Evolutionary conservation across 495 filamentous ascomycete species (phyloP).

Genomic region (Xanthoparmelia taractica): DNA sequence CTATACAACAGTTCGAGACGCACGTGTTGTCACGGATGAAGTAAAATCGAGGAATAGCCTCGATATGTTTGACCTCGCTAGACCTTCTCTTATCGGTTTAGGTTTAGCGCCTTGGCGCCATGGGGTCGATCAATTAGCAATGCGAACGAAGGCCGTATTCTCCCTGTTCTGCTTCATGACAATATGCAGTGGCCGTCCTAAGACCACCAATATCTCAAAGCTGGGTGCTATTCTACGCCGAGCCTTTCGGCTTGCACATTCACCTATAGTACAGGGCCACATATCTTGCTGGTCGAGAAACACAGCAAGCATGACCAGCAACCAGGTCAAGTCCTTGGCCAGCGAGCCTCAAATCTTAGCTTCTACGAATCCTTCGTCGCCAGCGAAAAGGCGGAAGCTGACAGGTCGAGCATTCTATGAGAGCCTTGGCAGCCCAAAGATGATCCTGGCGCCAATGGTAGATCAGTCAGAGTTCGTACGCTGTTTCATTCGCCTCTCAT

Average conservation of each 20-base stretch:
- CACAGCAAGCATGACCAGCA: background rate
- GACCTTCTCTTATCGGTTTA: too few species aligned
- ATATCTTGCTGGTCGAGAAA: background rate
- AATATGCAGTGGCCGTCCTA: background rate
- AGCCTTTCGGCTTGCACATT: background rate
- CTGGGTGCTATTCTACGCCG: background rate
- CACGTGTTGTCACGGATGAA: too few species aligned
- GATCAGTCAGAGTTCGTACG: constrained; percentile 94
- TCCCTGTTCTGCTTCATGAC: too few species aligned
- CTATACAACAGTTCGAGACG: too few species aligned
- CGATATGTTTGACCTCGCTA: too few species aligned
- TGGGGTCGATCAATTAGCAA: too few species aligned
- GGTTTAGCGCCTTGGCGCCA: too few species aligned
- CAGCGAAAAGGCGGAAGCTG: constrained; percentile 44
- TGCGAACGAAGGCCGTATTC: too few species aligned
- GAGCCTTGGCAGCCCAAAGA: constrained; percentile 82
- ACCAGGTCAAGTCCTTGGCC: background rate
- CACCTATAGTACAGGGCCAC: background rate
- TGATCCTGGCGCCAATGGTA: constrained; percentile 93
- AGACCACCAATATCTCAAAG: background rate
- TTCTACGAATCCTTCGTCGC: background rate
- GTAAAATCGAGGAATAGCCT: too few species aligned
- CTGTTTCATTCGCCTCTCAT: constrained; percentile 18
- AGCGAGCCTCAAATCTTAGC: background rate
- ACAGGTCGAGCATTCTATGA: constrained; percentile 86